Evolutionary conservation across 2,329 filamentous ascomycete species (phyloP).

Genomic region (Epicoccum nigrum): DNA sequence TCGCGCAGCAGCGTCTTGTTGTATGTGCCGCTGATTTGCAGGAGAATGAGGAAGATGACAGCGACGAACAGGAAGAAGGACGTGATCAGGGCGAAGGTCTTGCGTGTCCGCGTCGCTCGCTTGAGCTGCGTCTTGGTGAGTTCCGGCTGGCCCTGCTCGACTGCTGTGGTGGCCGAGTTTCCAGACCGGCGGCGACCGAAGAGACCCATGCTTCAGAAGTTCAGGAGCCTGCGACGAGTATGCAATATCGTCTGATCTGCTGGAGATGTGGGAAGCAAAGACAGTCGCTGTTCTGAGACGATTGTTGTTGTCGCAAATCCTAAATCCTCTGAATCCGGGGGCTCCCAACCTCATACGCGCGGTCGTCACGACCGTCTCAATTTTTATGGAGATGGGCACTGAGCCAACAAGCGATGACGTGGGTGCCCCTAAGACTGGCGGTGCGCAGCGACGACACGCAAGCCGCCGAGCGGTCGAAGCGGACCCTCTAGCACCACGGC

Average conservation of each 20-base stretch:
- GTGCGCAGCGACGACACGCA: conserved; percentile 18
- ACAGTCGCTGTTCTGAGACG: conserved; percentile 10
- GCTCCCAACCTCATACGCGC: conserved; percentile 17
- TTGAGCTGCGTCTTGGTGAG: conserved; percentile 47
- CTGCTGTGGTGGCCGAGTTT: conserved; percentile 26
- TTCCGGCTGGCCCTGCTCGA: conserved; percentile 25
- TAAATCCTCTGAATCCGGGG: conserved; percentile 8
- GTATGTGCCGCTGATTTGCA: conserved; percentile 76
- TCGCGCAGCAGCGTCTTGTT: conserved; percentile 66
- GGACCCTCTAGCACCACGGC: not conserved
- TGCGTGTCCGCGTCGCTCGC: conserved; percentile 56
- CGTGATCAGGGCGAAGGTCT: conserved; percentile 68
- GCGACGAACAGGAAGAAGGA: conserved; percentile 75
- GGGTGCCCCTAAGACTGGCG: conserved; percentile 12
- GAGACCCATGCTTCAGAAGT: conserved; percentile 21
- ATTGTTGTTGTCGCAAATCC: conserved; percentile 2
- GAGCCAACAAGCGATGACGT: conserved; percentile 14
- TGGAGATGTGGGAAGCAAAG: conserved; percentile 2
- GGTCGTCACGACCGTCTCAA: conserved; percentile 15
- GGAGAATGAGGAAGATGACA: conserved; percentile 79
- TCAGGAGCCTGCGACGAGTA: conserved; percentile 2
- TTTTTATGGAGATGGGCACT: conserved; percentile 19
- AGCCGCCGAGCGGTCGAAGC: conserved; percentile 14
- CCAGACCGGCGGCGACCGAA: conserved; percentile 33
- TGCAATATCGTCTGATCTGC: not conserved